These are phyloP conservation scores for Fusarium heterosporum DNA, from an alignment of 2,329 filamentous ascomycete species.

Conservation along the genomic window DNA sequence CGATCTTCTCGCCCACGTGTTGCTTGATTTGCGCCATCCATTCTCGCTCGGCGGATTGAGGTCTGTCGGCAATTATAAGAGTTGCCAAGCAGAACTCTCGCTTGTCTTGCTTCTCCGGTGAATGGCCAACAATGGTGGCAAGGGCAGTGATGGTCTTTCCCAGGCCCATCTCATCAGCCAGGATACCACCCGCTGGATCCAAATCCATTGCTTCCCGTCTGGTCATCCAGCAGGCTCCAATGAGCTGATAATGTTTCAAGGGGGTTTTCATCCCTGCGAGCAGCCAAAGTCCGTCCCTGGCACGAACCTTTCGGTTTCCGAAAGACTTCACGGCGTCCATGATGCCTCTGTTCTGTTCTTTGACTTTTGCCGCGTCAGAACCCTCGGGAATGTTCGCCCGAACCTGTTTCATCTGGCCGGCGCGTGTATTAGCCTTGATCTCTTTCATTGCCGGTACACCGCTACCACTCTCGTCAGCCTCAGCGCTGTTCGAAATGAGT, in stretches of 20 bases:
- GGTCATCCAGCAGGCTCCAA: conserved; percentile 66
- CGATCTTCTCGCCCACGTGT: accelerated
- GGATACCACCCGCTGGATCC: conserved; percentile 67
- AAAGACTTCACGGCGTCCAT: conserved; percentile 30
- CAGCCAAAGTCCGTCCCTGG: conserved; percentile 3
- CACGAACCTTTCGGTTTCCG: conserved; percentile 34
- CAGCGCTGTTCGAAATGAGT: accelerated
- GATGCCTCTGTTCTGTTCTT: conserved; percentile 36
- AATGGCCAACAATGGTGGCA: conserved; percentile 75
- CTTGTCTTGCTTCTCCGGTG: conserved; percentile 54
- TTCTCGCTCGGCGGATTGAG: accelerated
- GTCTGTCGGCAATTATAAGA: conserved; percentile 45
- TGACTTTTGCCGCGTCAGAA: conserved; percentile 16
- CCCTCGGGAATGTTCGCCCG: conserved; percentile 21
- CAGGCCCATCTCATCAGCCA: conserved; percentile 73
- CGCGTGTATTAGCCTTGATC: conserved; percentile 14
- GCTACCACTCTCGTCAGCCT: background rate
- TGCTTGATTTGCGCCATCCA: background rate
- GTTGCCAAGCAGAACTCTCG: conserved; percentile 52
- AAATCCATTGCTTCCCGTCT: conserved; percentile 56
- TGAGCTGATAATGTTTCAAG: conserved; percentile 63
- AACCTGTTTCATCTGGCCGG: conserved; percentile 2
- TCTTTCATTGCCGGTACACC: background rate
- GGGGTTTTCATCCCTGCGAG: conserved; percentile 34
- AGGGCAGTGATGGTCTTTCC: conserved; percentile 78